A percentile compares a stretch with the other conserved stretches of the same genome.
These are phyloP conservation scores for Aspergillus haitiensis DNA, from an alignment of 495 filamentous ascomycete species.

Conservation along the genomic window DNA sequence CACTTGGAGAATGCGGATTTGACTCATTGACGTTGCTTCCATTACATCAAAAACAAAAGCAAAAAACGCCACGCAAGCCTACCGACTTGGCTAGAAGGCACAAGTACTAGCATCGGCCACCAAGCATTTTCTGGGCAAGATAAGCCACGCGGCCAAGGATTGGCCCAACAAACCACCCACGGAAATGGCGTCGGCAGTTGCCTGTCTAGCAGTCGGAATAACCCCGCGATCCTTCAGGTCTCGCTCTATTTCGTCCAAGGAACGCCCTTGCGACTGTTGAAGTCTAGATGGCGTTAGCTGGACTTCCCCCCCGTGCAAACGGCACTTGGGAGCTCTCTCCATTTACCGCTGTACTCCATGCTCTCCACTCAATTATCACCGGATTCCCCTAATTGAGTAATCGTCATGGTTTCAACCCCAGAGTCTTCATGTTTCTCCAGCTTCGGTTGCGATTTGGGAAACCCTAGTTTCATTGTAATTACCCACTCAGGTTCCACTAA, in stretches of 20 bases:
- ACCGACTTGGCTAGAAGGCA: not conserved
- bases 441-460: not conserved
- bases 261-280: not conserved
- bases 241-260: no score
- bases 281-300: not conserved
- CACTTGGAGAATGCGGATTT: not conserved
- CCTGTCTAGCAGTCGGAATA: conserved; percentile 5
- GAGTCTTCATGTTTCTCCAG: not conserved
- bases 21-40: not conserved
- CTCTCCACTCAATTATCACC: not conserved
- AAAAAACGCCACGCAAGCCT: not conserved
- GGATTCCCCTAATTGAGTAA: not conserved
- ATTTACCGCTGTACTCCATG: not conserved
- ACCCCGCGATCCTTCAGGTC: not conserved
- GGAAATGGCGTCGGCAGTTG: conserved; percentile 11
- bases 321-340: not conserved
- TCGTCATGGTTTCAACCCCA: not conserved
- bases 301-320: not conserved
- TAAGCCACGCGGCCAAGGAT: not conserved
- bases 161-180: not conserved
- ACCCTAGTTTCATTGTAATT: not conserved
- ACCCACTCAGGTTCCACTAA: not conserved
- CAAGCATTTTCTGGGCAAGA: not conserved
- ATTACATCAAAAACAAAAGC: not conserved
- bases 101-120: not conserved